These are phyloP conservation scores for Cladosporium austrohemisphaericum DNA, from an alignment of 2,329 filamentous ascomycete genomes.

Conservation along the genomic window DNA sequence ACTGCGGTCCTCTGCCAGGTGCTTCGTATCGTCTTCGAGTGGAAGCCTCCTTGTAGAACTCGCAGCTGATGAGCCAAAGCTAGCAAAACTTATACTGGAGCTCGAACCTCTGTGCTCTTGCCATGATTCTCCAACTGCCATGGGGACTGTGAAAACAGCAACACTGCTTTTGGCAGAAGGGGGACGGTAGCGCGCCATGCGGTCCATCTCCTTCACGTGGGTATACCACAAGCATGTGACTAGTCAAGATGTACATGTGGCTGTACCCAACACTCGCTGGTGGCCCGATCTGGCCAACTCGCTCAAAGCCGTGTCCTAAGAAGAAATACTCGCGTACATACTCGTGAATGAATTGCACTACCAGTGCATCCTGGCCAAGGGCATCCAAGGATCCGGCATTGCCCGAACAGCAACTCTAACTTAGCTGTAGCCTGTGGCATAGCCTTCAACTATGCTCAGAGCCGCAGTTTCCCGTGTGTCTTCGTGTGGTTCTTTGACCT, in stretches of 20 bases:
- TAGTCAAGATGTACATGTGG: not conserved
- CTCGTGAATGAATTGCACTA: not conserved
- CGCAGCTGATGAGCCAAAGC: not conserved
- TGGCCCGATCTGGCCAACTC: not conserved
- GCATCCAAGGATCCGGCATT: not conserved
- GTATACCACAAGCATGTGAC: not conserved
- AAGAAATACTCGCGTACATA: not conserved
- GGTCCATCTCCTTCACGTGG: not conserved
- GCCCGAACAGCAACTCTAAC: not conserved
- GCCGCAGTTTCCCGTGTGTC: no score
- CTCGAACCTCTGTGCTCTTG: not conserved
- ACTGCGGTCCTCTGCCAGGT: no score
- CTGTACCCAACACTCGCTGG: not conserved
- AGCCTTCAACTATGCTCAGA: not conserved
- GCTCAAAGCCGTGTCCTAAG: not conserved
- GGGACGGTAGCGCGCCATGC: no score
- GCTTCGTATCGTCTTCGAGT: not conserved
- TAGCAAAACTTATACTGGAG: not conserved
- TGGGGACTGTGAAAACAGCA: not conserved
- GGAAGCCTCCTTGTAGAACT: not conserved
- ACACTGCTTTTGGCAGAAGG: not conserved
- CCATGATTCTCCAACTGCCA: not conserved
- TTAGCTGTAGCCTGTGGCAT: not conserved
- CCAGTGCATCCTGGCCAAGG: not conserved
- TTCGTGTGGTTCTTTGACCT: no score